Evolutionary conservation across 2,329 filamentous ascomycete species (phyloP).

Genomic region (Eurotiales sp.): DNA sequence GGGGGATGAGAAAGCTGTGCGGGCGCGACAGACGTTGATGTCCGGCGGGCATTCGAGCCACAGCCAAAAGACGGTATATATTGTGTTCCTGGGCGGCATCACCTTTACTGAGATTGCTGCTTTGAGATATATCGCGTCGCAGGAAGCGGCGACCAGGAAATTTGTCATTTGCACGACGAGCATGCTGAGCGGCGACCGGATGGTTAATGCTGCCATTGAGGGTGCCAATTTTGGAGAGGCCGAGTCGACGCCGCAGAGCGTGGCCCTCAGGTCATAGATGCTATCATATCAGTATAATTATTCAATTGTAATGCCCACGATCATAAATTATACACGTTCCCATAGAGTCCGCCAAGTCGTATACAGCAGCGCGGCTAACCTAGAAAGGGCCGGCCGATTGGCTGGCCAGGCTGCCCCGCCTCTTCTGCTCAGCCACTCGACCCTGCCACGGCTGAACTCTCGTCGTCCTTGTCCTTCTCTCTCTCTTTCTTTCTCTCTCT

Average conservation of each 20-base stretch:
- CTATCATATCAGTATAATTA: too few relatives aligned
- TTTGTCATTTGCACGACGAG: conserved; percentile 92
- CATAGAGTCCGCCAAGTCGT: not conserved
- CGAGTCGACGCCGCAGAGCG: not conserved
- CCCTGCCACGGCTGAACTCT: not conserved
- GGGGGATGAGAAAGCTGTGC: conserved; percentile 86
- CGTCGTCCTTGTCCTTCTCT: not conserved
- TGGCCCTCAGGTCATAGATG: not conserved
- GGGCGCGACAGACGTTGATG: conserved; percentile 70
- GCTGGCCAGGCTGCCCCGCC: conserved; percentile 9
- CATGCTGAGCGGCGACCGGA: conserved; percentile 81
- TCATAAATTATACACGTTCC: not conserved
- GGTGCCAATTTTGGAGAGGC: conserved; percentile 55
- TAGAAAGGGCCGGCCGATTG: not conserved
- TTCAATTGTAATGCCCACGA: too few relatives aligned
- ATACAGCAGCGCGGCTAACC: not conserved
- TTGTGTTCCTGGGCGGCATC: conserved; percentile 97
- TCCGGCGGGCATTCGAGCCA: conserved; percentile 54
- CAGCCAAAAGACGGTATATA: conserved; percentile 78
- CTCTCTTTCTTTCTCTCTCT: not conserved
- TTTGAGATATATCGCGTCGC: conserved; percentile 79
- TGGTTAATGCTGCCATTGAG: conserved; percentile 84
- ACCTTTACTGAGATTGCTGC: conserved; percentile 96
- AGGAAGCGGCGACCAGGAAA: conserved; percentile 66
- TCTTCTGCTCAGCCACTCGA: conserved; percentile 12